Evolutionary conservation across 768 basidiomycete genomes (phyloP).

Genomic region (Pleurotus sapidus): DNA sequence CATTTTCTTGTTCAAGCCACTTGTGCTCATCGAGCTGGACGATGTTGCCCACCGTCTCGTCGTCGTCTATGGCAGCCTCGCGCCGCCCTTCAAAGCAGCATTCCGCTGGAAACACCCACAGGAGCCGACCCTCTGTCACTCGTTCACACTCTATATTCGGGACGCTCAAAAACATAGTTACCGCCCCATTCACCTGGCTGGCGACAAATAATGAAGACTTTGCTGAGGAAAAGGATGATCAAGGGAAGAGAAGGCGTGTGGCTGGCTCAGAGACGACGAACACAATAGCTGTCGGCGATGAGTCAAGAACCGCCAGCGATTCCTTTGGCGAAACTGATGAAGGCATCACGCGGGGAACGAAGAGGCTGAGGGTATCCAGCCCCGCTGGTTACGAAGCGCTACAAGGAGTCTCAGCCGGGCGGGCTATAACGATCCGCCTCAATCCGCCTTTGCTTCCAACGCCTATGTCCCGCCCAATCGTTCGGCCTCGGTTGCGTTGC

Average conservation of each 20-base stretch:
- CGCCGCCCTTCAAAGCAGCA: not conserved
- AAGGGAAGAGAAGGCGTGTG: slow-evolving; percentile 55
- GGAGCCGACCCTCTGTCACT: slow-evolving; percentile 22
- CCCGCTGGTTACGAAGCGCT: slow-evolving; percentile 35
- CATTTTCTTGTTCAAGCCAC: slow-evolving; percentile 8
- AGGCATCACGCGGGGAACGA: slow-evolving; percentile 30
- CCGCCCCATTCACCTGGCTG: slow-evolving; percentile 61
- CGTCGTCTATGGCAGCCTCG: slow-evolving; percentile 1
- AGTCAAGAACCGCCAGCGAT: slow-evolving; percentile 18
- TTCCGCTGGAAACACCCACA: slow-evolving; percentile 1
- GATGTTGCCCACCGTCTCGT: slow-evolving; percentile 11
- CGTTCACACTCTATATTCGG: slow-evolving; percentile 60
- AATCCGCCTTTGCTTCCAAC: slow-evolving; percentile 35
- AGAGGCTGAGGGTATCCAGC: slow-evolving; percentile 54
- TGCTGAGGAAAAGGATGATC: slow-evolving; percentile 39
- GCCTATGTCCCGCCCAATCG: slow-evolving; percentile 19
- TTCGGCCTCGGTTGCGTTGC: slow-evolving; percentile 22
- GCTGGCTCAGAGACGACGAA: slow-evolving; percentile 25
- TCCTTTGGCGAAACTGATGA: slow-evolving; percentile 27
- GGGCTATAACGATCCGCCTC: slow-evolving; percentile 56
- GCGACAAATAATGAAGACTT: slow-evolving; percentile 46
- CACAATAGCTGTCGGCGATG: slow-evolving; percentile 14
- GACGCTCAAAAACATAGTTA: slow-evolving; percentile 63
- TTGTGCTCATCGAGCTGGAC: slow-evolving; percentile 1
- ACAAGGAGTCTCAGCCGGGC: slow-evolving; percentile 11